Base-by-base conservation (phyloP, 441 rosid genomes). In the Breynia disticha region DNA sequence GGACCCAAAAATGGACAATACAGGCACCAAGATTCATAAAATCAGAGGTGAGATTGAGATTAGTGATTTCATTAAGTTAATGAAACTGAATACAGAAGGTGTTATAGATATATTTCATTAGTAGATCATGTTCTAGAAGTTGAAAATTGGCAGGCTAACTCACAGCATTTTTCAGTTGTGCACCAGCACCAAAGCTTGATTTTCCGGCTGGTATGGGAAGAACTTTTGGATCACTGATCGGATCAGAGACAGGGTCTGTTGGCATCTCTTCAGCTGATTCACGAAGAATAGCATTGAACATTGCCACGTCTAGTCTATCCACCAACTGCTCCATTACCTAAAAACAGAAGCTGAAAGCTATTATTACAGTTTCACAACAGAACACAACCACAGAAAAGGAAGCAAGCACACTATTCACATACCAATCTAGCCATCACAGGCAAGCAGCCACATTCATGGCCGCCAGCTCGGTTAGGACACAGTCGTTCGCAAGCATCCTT, bases 311-410 rank as follows among this genome's bases (percentile, higher is more conserved):
- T 73, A 93, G 66, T 61, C 97, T 74, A 57, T 87, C 85, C 73
- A 89, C 95, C 1, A 94, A 86, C 57, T 93, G 95, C 79, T 88
- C 90, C 98, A 88, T 93, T 73, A 93, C 73, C 98, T 91, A 64
- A 41, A 46, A 14, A 53, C 67, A 10, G 28, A 45, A 49, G 62
- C 41, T 49, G 19, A 41, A 41, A 41, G 13, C 15, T 41, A 3
- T 1, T 41, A 28, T 28, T 9, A 28, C 35, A 28, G 35, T 28
- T 28, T 28, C 35, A 28, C 35, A 28, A 28, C 35, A 4, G 35
- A 28, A 28, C 35, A 28, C 35, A 28, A 28, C 8, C 35, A 2
- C 35, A 28, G 1, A 28, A 28, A 5, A 5, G 8, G 8, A 28
- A 28, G 8, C 5, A 28, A 3, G 35, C 35, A 28, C 35, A 19